Conservation (phyloP, 345 rosid genomes). For the Eucalyptus cloeziana region DNA sequence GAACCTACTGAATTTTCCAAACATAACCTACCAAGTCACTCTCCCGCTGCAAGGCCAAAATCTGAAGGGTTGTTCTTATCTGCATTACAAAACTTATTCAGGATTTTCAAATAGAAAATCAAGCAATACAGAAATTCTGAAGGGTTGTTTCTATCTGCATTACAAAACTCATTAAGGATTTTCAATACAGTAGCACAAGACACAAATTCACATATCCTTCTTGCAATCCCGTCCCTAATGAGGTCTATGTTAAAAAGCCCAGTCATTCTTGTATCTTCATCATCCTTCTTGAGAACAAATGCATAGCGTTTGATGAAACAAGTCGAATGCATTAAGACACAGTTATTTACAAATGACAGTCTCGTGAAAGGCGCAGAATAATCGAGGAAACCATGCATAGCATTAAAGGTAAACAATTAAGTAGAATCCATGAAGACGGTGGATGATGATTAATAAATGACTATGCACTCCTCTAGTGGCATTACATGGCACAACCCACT, state of each 20-base stretch:
- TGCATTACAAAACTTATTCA: conserved; percentile 18
- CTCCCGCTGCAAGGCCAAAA: conserved; percentile 81
- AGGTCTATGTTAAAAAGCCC: background rate
- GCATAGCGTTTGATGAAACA: background rate
- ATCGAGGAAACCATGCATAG: background rate
- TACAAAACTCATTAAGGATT: background rate
- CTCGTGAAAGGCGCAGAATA: background rate
- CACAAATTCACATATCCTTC: background rate
- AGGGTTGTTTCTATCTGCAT: conserved; percentile 86
- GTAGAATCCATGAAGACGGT: background rate
- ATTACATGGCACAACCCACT: background rate
- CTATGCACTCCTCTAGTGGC: background rate
- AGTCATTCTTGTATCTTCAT: background rate
- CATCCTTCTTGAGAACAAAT: background rate
- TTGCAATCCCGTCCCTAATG: background rate
- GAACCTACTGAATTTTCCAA: background rate
- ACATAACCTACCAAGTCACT: conserved; percentile 52
- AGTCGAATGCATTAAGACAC: background rate
- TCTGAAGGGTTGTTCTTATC: conserved; percentile 91
- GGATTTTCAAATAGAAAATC: background rate
- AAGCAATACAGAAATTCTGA: conserved; percentile 21
- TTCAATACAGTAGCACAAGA: background rate
- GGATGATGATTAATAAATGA: background rate
- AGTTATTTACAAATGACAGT: background rate
- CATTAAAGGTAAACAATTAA: background rate